Evolutionary conservation across 1,139 yeast genomes (phyloP).

Genomic region (Protomyces gravidus): DNA sequence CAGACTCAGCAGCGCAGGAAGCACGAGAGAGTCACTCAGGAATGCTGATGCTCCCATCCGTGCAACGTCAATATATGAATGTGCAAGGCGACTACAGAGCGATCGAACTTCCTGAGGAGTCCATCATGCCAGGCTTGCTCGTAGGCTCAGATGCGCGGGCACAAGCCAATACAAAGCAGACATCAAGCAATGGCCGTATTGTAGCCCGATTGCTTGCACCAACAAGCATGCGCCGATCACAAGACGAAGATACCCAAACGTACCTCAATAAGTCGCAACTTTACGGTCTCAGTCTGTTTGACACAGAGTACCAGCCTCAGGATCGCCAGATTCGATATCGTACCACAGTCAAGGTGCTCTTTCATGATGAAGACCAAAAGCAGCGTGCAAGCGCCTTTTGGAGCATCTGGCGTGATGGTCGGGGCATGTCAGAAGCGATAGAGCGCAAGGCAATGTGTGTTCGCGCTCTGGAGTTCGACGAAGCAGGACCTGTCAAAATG

Average conservation of each 20-base stretch:
- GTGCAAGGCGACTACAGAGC: not conserved
- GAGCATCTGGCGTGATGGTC: conserved; percentile 9
- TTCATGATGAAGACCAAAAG: not conserved
- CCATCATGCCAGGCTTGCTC: not conserved
- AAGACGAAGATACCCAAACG: not conserved
- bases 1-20: not conserved
- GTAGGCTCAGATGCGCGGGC: not conserved
- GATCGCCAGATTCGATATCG: conserved; percentile 4
- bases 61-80: not conserved
- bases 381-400: conserved; percentile 1
- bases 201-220: not conserved
- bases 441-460: not conserved
- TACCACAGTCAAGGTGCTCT: not conserved
- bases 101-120: not conserved
- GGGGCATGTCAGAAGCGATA: not conserved
- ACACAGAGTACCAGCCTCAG: not conserved
- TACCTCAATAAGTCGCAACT: conserved; percentile 5
- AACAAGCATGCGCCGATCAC: not conserved
- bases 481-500: not conserved
- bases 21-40: not conserved
- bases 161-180: not conserved
- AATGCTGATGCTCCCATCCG: not conserved
- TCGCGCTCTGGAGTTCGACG: not conserved
- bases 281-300: not conserved
- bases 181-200: not conserved